A percentile compares a stretch with the other conserved stretches of the same genome.
phyloP scores from a whole-genome alignment of 192 early-diverging fungal species.

The Dimargaris xerosporica region DNA sequence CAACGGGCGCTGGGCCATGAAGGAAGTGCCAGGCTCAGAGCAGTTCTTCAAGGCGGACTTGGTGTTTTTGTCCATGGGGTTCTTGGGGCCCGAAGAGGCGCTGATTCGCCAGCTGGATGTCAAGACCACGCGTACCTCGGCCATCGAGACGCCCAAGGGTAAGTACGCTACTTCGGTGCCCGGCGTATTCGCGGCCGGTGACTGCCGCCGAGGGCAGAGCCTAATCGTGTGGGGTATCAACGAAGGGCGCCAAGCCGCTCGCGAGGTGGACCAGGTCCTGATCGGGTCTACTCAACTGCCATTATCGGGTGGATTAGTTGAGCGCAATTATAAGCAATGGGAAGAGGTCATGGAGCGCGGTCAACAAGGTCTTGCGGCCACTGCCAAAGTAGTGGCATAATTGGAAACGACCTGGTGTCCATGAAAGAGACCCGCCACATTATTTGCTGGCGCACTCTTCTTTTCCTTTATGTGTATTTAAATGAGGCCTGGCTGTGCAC shows the following conservation, averaged over 20 bases:
- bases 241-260: constrained; percentile 88
- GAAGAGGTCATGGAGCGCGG: constrained; percentile 17
- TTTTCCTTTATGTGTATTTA: too few species aligned
- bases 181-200: constrained; percentile 91
- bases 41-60: constrained; percentile 79
- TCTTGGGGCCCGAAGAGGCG: constrained; percentile 81
- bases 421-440: too few species aligned
- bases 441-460: too few species aligned
- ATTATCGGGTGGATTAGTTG: constrained; percentile 71
- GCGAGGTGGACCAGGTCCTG: constrained; percentile 78
- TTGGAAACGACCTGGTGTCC: too few species aligned
- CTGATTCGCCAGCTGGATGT: constrained; percentile 67
- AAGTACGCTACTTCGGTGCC: constrained; percentile 60
- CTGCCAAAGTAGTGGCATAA: constrained; percentile 6
- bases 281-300: constrained; percentile 71
- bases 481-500: too few species aligned
- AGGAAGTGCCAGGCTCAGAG: constrained; percentile 72
- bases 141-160: constrained; percentile 65
- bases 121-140: constrained; percentile 57
- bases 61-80: constrained; percentile 90
- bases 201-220: constrained; percentile 89
- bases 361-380: constrained; percentile 10
- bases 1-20: constrained; percentile 71
- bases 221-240: constrained; percentile 98
- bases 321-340: constrained; percentile 23